Evolutionary conservation across 2,329 filamentous ascomycete species (phyloP).

Genomic region (Calonectria pseudoreteaudii): DNA sequence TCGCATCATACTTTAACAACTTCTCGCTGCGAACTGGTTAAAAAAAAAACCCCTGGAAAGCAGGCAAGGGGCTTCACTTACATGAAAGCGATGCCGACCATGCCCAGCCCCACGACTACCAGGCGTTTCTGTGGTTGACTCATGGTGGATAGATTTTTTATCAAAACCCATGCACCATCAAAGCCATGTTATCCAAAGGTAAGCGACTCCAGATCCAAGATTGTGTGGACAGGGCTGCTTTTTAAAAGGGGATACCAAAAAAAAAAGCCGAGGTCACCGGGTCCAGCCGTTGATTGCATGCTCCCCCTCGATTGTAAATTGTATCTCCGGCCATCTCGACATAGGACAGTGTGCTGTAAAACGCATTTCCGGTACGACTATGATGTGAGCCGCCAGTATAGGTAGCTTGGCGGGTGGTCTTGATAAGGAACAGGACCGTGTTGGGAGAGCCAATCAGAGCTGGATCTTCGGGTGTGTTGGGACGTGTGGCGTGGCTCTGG

Average conservation of each 20-base stretch:
- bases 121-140: slow-evolving; percentile 66
- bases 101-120: slow-evolving; percentile 88
- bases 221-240: slow-evolving; percentile 23
- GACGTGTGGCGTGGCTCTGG: not conserved
- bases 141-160: slow-evolving; percentile 27
- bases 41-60: not conserved
- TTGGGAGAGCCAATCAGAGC: slow-evolving; percentile 32
- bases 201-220: not conserved
- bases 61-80: slow-evolving; percentile 58
- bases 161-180: not conserved
- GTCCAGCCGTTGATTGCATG: slow-evolving; percentile 21
- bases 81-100: slow-evolving; percentile 93
- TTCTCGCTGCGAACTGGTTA: slow-evolving; percentile 74
- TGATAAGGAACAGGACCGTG: slow-evolving; percentile 36
- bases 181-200: not conserved
- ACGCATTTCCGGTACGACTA: slow-evolving; percentile 38
- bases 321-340: slow-evolving; percentile 36
- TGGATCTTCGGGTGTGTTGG: not conserved
- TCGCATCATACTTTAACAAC: slow-evolving; percentile 84
- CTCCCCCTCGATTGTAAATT: slow-evolving; percentile 33
- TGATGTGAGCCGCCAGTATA: slow-evolving; percentile 20
- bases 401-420: slow-evolving; percentile 26
- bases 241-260: slow-evolving; percentile 25
- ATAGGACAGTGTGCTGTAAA: slow-evolving; percentile 27
- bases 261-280: slow-evolving; percentile 15